Base-by-base conservation (phyloP, 2,329 filamentous ascomycete species). In the Sporothrix schenckii region DNA sequence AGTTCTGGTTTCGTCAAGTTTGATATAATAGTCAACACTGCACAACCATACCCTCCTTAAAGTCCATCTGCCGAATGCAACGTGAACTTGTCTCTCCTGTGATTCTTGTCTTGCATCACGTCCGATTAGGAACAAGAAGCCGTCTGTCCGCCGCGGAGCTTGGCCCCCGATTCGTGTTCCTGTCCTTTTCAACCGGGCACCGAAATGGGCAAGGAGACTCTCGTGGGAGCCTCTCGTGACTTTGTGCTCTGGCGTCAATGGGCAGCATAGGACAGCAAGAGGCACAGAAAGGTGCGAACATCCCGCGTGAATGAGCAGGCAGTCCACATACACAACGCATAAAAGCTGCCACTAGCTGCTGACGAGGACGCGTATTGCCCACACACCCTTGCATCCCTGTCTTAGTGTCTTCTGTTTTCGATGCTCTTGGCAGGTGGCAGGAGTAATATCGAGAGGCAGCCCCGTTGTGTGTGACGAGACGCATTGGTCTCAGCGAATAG, bases 91-190 rank as follows among this genome's bases (percentile, higher is more conserved):
- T 9, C 27, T 16, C 10, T 50, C 27, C 24, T 14, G 14, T 2
- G 16, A 7, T 34, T 39, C 10, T 54, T 54, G 65, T 6, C 49
- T 41, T 52, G 11, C n/a, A 21, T 52, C n/a, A 50, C 24, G 49
- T 41, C 27, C 30, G 19, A 34, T 34, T 67, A 44, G 65, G 65
- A 67, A 53, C 30, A 16, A 44, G 21, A 39, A 67, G 50, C 65
- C 50, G 65, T 67, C 65, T 67, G 65, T 21, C 65, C 65, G 65
- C 10, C 30, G 27, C 49, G 30, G 65, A 67, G 49, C 65, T 54
- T 41, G 49, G 63, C 63, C 27, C 27, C 65, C 65, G 47, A 21
- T 53, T 19, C 49, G 30, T 13, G 16, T n/a, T 44, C 19, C 34
- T 21, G n/a, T n/a, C 56, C 56, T 44, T 61, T 61, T 66, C 63